Evolutionary conservation across 805 yeast genomes (phyloP).

Genomic region (Saccharomycopsis sp.): DNA sequence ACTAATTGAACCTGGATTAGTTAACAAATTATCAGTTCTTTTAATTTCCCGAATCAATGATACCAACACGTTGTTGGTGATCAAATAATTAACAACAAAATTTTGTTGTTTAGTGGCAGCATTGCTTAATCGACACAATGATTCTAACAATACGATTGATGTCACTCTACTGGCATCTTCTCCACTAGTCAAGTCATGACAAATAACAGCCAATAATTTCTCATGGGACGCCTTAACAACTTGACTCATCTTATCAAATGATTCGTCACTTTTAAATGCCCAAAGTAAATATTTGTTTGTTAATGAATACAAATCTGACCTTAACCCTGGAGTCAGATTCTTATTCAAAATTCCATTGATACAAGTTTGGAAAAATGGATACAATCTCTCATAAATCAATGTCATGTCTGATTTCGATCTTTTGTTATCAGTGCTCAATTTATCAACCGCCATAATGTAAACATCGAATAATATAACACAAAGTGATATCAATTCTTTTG

Average conservation of each 20-base stretch:
- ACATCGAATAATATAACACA: constrained; percentile 63
- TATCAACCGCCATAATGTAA: constrained; percentile 27
- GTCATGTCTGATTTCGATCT: constrained; percentile 28
- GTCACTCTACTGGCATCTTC: constrained; percentile 73
- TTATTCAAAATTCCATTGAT: constrained; percentile 68
- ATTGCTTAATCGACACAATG: constrained; percentile 48
- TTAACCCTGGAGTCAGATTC: constrained; percentile 53
- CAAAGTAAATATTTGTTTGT: constrained; percentile 58
- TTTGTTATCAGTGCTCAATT: constrained; percentile 36
- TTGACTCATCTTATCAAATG: constrained; percentile 42
- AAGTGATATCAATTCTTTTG: constrained; percentile 71
- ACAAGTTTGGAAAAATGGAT: constrained; percentile 67
- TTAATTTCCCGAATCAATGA: constrained; percentile 56
- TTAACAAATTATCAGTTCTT: constrained; percentile 38
- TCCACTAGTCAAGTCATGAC: constrained; percentile 73
- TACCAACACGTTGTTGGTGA: constrained; percentile 52
- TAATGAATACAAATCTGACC: constrained; percentile 75
- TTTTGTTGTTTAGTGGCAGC: constrained; percentile 18
- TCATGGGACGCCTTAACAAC: constrained; percentile 53
- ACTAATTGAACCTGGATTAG: neutral
- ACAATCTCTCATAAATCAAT: constrained; percentile 43
- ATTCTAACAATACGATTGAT: constrained; percentile 68
- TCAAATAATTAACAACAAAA: constrained; percentile 53
- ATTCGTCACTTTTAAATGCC: constrained; percentile 26
- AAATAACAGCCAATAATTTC: constrained; percentile 54